A percentile compares a stretch with the other conserved stretches of the same genome.
phyloP scores from a whole-genome alignment of 2,329 filamentous ascomycete genomes.

The Venturia pyrina region DNA sequence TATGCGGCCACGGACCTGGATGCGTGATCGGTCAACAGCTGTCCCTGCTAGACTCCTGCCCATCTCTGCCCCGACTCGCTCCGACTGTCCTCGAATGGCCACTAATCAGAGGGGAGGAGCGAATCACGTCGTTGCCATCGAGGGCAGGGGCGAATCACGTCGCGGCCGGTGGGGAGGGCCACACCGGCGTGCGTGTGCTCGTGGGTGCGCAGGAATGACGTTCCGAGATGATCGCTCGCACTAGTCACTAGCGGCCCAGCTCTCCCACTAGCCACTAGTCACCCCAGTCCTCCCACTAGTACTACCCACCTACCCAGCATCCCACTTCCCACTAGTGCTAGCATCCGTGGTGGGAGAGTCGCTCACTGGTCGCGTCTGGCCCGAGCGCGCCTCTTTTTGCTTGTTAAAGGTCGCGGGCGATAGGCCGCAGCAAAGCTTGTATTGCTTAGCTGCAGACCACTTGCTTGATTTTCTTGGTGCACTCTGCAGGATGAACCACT shows the following conservation, averaged over 20 bases:
- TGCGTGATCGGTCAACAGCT: not conserved
- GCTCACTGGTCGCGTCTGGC: not conserved
- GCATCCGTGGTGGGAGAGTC: no score
- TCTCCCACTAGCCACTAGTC: no score
- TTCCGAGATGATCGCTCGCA: not conserved
- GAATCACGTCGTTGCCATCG: not conserved
- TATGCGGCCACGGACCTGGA: not conserved
- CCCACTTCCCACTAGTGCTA: no score
- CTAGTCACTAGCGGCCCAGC: no score
- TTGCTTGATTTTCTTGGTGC: not conserved
- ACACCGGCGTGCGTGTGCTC: not conserved
- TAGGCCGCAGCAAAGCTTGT: not conserved
- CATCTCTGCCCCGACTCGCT: not conserved
- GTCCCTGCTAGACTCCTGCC: not conserved
- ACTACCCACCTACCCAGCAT: no score
- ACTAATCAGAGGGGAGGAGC: not conserved
- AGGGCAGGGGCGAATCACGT: not conserved
- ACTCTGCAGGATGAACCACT: not conserved
- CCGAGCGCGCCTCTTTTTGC: not conserved
- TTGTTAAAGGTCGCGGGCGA: not conserved
- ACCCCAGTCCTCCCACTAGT: no score
- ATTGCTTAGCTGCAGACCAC: not conserved
- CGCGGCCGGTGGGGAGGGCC: not conserved
- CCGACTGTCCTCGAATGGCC: not conserved
- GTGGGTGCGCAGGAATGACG: not conserved